A percentile compares a stretch with the other conserved stretches of the same genome.
Conservation (phyloP, 805 yeast species). For the Candida glaebosa region DNA sequence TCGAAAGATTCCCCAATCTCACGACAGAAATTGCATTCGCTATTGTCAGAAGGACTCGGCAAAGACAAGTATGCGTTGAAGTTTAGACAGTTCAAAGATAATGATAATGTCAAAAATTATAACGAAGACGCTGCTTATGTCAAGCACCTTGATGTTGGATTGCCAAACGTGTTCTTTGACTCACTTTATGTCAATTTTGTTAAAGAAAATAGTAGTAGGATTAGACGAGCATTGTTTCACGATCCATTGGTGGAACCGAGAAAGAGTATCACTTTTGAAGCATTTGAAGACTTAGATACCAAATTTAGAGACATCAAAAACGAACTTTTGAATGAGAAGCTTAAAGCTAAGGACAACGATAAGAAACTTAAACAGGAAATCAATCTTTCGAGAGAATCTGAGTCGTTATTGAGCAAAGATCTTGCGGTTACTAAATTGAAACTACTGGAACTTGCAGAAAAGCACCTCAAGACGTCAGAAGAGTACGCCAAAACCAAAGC, state of each 20-base stretch:
- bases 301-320: constrained; percentile 26
- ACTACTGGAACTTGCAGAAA: constrained; percentile 15
- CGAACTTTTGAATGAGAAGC: constrained; percentile 20
- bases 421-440: constrained; percentile 13
- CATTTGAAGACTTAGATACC: constrained; percentile 44
- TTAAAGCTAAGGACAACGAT: constrained; percentile 16
- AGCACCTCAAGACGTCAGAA: constrained; percentile 17
- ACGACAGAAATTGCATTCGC: constrained; percentile 55
- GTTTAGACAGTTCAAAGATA: constrained; percentile 68
- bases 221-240: constrained; percentile 66
- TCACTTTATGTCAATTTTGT: constrained; percentile 59
- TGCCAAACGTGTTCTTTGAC: constrained; percentile 80
- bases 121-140: constrained; percentile 47
- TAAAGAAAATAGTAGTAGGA: constrained; percentile 64
- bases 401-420: constrained; percentile 13
- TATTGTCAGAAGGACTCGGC: constrained; percentile 73
- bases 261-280: constrained; percentile 60
- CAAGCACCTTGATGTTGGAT: constrained; percentile 73
- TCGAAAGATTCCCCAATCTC: constrained; percentile 57
- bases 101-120: constrained; percentile 51
- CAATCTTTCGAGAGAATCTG: constrained; percentile 10
- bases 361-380: constrained; percentile 17
- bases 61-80: constrained; percentile 73
- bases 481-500: constrained; percentile 19
- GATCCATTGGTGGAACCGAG: constrained; percentile 75